Percentiles rank a stretch among this genome's conserved stretches.
Evolutionary conservation across 306 rosid species (phyloP).

Genomic region (Comarum palustre): DNA sequence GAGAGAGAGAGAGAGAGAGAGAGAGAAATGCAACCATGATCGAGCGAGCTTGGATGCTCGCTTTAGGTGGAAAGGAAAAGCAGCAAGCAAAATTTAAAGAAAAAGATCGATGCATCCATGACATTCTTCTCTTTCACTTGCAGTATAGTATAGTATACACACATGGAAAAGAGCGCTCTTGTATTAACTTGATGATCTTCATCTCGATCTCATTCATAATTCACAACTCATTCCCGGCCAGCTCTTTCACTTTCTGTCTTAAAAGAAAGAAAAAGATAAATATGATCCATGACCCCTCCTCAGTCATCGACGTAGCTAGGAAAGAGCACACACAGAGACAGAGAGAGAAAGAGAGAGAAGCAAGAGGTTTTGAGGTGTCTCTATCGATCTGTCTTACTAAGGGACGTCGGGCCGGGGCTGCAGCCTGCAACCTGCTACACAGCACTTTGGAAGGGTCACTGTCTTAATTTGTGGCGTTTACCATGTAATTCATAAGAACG

Average conservation of each 20-base stretch:
- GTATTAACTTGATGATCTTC: constrained; percentile 40
- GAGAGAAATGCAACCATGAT: too few relatives aligned
- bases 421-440: constrained; percentile 33
- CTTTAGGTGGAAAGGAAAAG: too few relatives aligned
- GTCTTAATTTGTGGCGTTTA: constrained; percentile 30
- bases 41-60: too few relatives aligned
- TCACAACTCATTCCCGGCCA: neutral
- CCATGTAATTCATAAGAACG: neutral
- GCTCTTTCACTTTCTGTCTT: constrained; percentile 21
- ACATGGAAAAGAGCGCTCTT: constrained; percentile 76
- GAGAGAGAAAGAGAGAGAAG: too few relatives aligned
- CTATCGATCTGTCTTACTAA: constrained; percentile 42
- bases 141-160: too few relatives aligned
- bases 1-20: too few relatives aligned
- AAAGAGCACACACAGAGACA: too few relatives aligned
- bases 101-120: constrained; percentile 16
- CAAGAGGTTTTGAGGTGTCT: constrained; percentile 42
- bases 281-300: constrained; percentile 31
- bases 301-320: constrained; percentile 38
- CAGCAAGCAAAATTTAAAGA: constrained; percentile 22
- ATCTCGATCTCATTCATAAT: constrained; percentile 5
- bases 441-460: constrained; percentile 57
- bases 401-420: constrained; percentile 16
- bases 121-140: neutral
- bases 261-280: constrained; percentile 27